These are phyloP conservation scores for Talaromyces wortmannii DNA, from an alignment of 495 filamentous ascomycete genomes.

Conservation along the genomic window DNA sequence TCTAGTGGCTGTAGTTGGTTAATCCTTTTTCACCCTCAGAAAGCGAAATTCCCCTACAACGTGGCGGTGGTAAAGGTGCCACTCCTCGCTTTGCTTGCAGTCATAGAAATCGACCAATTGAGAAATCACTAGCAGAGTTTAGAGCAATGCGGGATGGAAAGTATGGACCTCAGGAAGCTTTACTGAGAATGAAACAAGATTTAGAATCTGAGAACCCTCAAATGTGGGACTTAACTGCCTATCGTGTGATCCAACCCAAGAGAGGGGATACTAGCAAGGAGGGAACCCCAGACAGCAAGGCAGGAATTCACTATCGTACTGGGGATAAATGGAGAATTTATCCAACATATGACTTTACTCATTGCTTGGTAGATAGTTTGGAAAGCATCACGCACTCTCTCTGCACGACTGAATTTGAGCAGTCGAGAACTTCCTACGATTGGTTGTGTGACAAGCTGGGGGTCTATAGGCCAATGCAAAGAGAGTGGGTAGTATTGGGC, in stretches of 20 bases:
- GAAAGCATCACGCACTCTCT: constrained; percentile 85
- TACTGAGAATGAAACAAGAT: constrained; percentile 82
- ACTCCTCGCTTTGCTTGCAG: constrained; percentile 67
- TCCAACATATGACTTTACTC: constrained; percentile 87
- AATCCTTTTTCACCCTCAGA: constrained; percentile 20
- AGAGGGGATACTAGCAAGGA: constrained; percentile 13
- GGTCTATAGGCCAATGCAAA: constrained; percentile 80
- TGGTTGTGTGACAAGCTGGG: constrained; percentile 75
- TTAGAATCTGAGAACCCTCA: constrained; percentile 55
- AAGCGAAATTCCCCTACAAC: constrained; percentile 73
- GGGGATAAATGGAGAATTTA: constrained; percentile 76
- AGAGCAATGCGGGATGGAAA: constrained; percentile 85
- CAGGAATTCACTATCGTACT: constrained; percentile 62
- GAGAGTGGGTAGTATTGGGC: constrained; percentile 44
- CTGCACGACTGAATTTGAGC: constrained; percentile 82
- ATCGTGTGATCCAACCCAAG: constrained; percentile 11
- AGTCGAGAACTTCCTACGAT: constrained; percentile 75
- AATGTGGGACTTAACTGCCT: constrained; percentile 34
- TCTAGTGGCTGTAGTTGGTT: not conserved
- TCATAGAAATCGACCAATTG: constrained; percentile 66
- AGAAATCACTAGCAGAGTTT: constrained; percentile 77
- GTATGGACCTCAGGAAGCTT: constrained; percentile 82
- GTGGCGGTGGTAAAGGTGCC: constrained; percentile 66
- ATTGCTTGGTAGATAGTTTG: constrained; percentile 55
- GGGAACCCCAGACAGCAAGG: constrained; percentile 15